Percentiles rank a stretch among this genome's conserved stretches.
Conservation (phyloP, 2,329 filamentous ascomycete species). For the Talaromyces atroroseus region DNA sequence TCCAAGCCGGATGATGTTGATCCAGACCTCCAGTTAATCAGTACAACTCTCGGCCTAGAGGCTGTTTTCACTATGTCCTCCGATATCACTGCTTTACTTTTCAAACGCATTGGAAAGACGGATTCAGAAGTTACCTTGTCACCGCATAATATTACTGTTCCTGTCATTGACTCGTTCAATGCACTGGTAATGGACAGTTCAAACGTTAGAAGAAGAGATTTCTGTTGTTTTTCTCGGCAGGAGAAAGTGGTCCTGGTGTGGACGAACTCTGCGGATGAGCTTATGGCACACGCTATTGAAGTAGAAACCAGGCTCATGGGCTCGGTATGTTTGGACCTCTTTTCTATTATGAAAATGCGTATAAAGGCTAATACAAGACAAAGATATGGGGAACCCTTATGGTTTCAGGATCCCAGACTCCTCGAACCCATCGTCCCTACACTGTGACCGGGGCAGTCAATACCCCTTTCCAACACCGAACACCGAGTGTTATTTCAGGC, state of each 20-base stretch:
- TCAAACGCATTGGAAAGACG: slow-evolving; percentile 10
- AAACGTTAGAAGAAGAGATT: slow-evolving; percentile 11
- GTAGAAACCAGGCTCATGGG: slow-evolving; percentile 13
- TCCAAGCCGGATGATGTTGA: slow-evolving; percentile 7
- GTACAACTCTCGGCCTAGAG: slow-evolving; percentile 4
- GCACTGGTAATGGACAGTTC: slow-evolving; percentile 2
- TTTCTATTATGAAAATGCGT: background rate
- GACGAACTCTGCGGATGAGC: slow-evolving; percentile 10
- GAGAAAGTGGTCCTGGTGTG: slow-evolving; percentile 11
- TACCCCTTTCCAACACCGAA: slow-evolving; percentile 4
- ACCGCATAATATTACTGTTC: slow-evolving; percentile 11
- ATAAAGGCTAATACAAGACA: background rate
- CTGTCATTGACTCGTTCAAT: slow-evolving; percentile 10
- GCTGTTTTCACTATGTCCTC: slow-evolving; percentile 11
- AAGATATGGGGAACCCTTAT: slow-evolving; percentile 13
- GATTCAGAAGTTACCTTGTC: slow-evolving; percentile 11
- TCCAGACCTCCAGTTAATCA: slow-evolving; percentile 5
- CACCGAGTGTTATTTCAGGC: slow-evolving; percentile 8
- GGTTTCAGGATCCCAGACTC: slow-evolving; percentile 7
- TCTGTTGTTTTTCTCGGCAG: slow-evolving; percentile 11
- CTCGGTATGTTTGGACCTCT: slow-evolving; percentile 1
- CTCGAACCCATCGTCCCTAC: background rate
- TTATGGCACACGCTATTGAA: slow-evolving; percentile 9
- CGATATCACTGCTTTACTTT: slow-evolving; percentile 11
- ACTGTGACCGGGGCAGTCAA: slow-evolving; percentile 1